Conservation (phyloP, 2,329 filamentous ascomycete genomes). For the Neobulgaria alba region DNA sequence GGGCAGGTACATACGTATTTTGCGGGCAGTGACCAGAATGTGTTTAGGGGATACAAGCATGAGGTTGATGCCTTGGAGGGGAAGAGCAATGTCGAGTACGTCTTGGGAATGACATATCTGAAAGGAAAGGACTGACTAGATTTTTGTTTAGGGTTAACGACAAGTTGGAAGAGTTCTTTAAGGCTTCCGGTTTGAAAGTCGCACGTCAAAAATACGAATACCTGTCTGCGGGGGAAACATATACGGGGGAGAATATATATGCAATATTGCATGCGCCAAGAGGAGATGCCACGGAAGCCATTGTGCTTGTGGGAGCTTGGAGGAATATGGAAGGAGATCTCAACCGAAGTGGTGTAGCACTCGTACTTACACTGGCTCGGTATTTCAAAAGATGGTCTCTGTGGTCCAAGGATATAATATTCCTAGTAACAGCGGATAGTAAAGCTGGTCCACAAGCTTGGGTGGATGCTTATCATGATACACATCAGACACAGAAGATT, state of each 20-base stretch:
- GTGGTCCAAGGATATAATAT: constrained; percentile 98
- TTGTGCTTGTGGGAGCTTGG: constrained; percentile 88
- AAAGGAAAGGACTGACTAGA: too few relatives aligned
- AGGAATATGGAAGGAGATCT: constrained; percentile 67
- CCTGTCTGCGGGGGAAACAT: constrained; percentile 62
- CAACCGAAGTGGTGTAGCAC: constrained; percentile 80
- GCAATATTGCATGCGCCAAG: constrained; percentile 87
- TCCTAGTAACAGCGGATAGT: constrained; percentile 82
- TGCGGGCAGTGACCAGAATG: constrained; percentile 87
- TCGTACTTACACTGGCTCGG: constrained; percentile 77
- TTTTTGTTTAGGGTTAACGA: constrained; percentile 60
- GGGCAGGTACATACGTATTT: constrained; percentile 98
- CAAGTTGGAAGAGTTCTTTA: constrained; percentile 66
- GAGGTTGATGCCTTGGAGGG: constrained; percentile 61
- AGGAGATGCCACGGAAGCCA: constrained; percentile 93
- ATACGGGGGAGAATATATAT: constrained; percentile 83
- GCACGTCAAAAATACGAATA: constrained; percentile 86
- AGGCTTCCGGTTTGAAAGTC: constrained; percentile 74
- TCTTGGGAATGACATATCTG: too few relatives aligned
- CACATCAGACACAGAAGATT: constrained; percentile 63
- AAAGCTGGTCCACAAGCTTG: constrained; percentile 87
- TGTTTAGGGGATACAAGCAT: constrained; percentile 82
- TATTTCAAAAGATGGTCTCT: constrained; percentile 98
- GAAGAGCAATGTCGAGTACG: constrained; percentile 45
- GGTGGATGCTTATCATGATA: constrained; percentile 96